Base-by-base conservation (phyloP, 371 early-diverging fungal genomes). In the Mucor sp. region DNA sequence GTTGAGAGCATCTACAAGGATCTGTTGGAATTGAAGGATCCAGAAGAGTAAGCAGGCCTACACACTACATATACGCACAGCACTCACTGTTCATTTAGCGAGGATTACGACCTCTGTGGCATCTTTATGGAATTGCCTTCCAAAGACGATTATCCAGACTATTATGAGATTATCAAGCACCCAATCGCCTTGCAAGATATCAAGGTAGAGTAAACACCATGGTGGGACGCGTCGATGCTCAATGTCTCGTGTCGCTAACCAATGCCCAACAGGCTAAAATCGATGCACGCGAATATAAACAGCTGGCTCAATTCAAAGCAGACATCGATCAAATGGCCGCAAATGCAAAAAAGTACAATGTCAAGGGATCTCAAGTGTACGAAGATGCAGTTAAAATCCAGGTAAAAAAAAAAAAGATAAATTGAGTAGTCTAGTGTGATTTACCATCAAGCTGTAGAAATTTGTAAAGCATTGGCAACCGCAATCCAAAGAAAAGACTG, bases 171-270 rank as follows among this genome's bases (percentile, higher is more conserved):
- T 57, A 95, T 96, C 66, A 88, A 90, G 58, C 76, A 87, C 2
- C 97, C 97, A 9, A 95, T 96, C 73, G 89, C 95, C 7, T 68
- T 96, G 6, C 81, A 87, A 33, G 79, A 81, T 33, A 91, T 93
- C n/a, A 80, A 86, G 76, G 83, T 83, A 69, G 47, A 35, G 0
- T 9, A 15, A 0, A 21, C 15, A 2, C 37, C 11, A n/a, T n/a
- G 30, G 30, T 30, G 30, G 19, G 35, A 33, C 41, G 23, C 53
- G 27, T 32, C n/a, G n/a, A n/a, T n/a, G n/a, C n/a, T n/a, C n/a
- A n/a, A n/a, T n/a, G n/a, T n/a, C n/a, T n/a, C 15, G 17, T 25
- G 44, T 15, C n/a, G 15, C 17, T 57, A 48, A 25, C 28, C 12
- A 14, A 41, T 41, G 33, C 9, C 4, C 33, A 39, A 19, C 48